Evolutionary conservation across 2,329 filamentous ascomycete genomes (phyloP).

Genomic region (Neoscytalidium dimidiatum): DNA sequence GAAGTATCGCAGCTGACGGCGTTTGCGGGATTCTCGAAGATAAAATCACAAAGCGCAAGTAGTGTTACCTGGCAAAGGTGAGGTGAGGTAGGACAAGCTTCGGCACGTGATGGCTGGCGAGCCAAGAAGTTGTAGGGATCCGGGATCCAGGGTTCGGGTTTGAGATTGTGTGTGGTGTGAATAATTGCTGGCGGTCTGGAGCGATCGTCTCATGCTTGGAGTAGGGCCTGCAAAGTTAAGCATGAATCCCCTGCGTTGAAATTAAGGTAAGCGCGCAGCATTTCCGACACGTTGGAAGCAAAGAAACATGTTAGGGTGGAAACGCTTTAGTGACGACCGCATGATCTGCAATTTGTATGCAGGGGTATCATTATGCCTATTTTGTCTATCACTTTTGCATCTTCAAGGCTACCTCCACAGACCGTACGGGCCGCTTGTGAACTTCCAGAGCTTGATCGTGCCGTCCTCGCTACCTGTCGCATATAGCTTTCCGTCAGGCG

Average conservation of each 20-base stretch:
- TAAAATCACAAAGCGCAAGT: neutral
- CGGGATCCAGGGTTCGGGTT: neutral
- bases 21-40: neutral
- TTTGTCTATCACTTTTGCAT: conserved; percentile 11
- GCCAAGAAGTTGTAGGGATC: neutral
- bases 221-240: neutral
- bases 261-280: neutral
- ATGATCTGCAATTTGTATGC: conserved; percentile 6
- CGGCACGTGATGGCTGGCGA: conserved; percentile 4
- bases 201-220: neutral
- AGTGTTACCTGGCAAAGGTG: neutral
- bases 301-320: neutral
- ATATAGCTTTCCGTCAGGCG: conserved; percentile 93
- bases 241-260: conserved; percentile 2
- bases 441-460: conserved; percentile 89
- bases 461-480: conserved; percentile 96
- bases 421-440: conserved; percentile 64
- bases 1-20: neutral
- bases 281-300: neutral
- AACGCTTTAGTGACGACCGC: neutral
- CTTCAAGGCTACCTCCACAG: conserved; percentile 56
- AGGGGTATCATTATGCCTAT: conserved; percentile 20
- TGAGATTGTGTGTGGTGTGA: neutral
- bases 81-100: conserved; percentile 12
- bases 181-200: neutral